Percentiles rank a stretch among this genome's conserved stretches.
These are phyloP conservation scores for Magnaporthiopsis poae DNA, from an alignment of 2,329 filamentous ascomycete genomes.

Conservation along the genomic window DNA sequence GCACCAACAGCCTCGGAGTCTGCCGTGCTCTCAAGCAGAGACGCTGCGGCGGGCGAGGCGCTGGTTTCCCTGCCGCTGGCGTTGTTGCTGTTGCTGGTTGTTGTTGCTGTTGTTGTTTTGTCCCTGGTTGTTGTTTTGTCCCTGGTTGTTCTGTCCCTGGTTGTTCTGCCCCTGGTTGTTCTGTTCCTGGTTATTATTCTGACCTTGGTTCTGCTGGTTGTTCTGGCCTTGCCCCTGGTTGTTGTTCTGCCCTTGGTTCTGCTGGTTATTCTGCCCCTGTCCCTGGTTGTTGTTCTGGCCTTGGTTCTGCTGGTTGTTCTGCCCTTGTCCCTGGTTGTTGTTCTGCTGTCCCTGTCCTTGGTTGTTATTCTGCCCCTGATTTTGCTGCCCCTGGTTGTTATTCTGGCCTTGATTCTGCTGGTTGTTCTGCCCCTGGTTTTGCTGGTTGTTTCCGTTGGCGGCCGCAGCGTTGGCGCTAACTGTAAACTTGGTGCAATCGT, in stretches of 20 bases:
- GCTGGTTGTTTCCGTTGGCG: background rate
- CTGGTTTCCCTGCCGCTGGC: constrained; percentile 9
- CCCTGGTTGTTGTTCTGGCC: constrained; percentile 8
- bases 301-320: constrained; percentile 6
- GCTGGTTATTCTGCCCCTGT: constrained; percentile 6
- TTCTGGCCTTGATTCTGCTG: no score
- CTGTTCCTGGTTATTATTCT: constrained; percentile 13
- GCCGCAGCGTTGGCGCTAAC: constrained; percentile 18
- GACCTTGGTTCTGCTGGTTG: constrained; percentile 9
- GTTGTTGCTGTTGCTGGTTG: constrained; percentile 13
- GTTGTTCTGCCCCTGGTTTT: constrained; percentile 2
- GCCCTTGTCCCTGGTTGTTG: constrained; percentile 7
- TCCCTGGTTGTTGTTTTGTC: constrained; percentile 10
- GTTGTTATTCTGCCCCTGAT: background rate
- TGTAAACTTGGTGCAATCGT: constrained; percentile 34
- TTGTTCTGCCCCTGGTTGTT: constrained; percentile 11
- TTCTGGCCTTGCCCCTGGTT: constrained; percentile 9
- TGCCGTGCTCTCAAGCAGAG: constrained; percentile 12
- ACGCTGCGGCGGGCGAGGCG: constrained; percentile 15
- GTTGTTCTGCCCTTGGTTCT: background rate
- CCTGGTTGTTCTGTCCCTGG: constrained; percentile 10
- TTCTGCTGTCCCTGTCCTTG: constrained; percentile 1
- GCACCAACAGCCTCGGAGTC: background rate
- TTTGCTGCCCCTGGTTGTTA: background rate
- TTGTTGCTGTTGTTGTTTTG: constrained; percentile 12